These are phyloP conservation scores for Pseudogymnoascus sp. DNA, from an alignment of 2,329 filamentous ascomycete genomes.

Conservation along the genomic window DNA sequence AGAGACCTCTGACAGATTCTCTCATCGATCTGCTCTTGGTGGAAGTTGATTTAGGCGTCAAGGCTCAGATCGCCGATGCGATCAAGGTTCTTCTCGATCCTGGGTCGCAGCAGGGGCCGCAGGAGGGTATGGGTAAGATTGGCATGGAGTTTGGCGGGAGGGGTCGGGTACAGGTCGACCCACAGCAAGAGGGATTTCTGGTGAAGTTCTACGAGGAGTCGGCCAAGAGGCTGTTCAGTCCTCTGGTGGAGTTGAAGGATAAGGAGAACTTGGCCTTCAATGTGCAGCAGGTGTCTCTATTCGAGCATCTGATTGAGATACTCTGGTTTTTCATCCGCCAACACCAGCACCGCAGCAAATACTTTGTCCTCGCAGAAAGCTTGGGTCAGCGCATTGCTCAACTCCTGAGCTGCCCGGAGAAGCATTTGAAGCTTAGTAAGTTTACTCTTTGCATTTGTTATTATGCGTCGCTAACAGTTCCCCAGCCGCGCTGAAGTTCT, in stretches of 20 bases:
- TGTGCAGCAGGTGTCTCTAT: conserved; percentile 81
- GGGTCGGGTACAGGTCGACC: conserved; percentile 49
- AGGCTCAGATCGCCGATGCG: conserved; percentile 89
- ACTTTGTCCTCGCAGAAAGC: conserved; percentile 74
- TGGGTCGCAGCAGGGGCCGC: conserved; percentile 47
- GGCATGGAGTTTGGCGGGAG: conserved; percentile 63
- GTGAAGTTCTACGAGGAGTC: conserved; percentile 84
- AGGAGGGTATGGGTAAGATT: conserved; percentile 52
- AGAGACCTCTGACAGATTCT: conserved; percentile 79
- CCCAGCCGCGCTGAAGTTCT: conserved; percentile 81
- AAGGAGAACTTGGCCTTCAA: conserved; percentile 61
- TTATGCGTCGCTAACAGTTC: conserved; percentile 13
- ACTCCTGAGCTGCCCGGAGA: conserved; percentile 74
- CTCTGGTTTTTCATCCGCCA: conserved; percentile 89
- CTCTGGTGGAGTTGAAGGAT: conserved; percentile 70
- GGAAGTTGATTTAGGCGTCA: conserved; percentile 88
- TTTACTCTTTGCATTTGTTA: conserved; percentile 21
- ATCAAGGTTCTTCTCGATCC: conserved; percentile 88
- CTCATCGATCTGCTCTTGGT: conserved; percentile 85
- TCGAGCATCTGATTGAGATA: conserved; percentile 84
- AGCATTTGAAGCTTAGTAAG: conserved; percentile 83
- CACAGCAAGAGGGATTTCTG: conserved; percentile 78
- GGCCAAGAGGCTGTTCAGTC: conserved; percentile 76
- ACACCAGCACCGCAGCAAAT: conserved; percentile 78
- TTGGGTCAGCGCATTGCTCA: conserved; percentile 73